Evolutionary conservation across 208 protist species (phyloP), one percentile per base, ranked within the genome.

Genomic region (Angomonas ambiguus): DNA sequence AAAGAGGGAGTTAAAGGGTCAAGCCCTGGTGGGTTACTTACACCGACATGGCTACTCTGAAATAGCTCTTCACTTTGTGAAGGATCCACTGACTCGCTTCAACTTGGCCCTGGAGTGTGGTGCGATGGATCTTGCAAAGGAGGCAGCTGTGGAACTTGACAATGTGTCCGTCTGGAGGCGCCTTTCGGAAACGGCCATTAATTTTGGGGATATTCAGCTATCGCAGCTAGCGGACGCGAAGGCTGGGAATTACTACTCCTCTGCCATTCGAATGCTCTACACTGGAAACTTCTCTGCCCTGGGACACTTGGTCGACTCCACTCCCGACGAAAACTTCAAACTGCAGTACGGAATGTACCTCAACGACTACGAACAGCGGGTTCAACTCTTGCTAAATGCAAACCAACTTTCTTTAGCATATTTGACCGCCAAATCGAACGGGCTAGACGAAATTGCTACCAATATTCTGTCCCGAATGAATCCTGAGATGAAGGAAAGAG

Each of bases 61-160:
- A 67, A 87, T 99, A 45, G 98, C 98, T 1, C 82, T 99, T 27
- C 90, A 98, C 67, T 99, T 99, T 76, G 98, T 99, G 22, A 96
- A 91, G 55, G 98, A 99, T 75, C 85, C 97, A 34, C 72, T 94
- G 51, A 96, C 87, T 1, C 88, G 97, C 53, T 99, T 99, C 85
- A 91, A 98, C 69, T 87, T 99, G 0, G 98, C 98, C 4, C 65
- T 99, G 24, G 97, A 99, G 75, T 99, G 97, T 76, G 98, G 98
- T 22, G 96, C 98, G 59, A 84, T 99, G 30, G 92, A 99, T 25
- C 86, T 93, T 55, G 96, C 95, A 48, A 85, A 85, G 72, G 51
- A 91, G 38, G 87, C 81, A 5, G 98, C 98, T 28, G 73, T 85
- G 25, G 85, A 93, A 65, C 74, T 99, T 8, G 92, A 99, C 55